These are phyloP conservation scores for Diaporthe longicolla DNA, from an alignment of 2,329 filamentous ascomycete genomes.

Conservation along the genomic window DNA sequence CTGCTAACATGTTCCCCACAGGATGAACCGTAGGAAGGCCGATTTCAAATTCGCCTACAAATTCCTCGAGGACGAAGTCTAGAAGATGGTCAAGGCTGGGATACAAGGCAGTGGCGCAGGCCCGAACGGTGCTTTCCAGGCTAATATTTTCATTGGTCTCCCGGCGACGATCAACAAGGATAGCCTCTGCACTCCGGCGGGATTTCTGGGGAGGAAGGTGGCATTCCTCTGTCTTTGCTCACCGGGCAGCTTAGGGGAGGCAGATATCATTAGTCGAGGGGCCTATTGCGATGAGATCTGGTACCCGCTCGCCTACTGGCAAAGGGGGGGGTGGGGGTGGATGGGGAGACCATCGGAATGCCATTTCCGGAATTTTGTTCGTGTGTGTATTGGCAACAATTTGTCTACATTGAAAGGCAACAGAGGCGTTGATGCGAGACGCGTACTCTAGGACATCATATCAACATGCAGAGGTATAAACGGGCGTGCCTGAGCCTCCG, in stretches of 20 bases:
- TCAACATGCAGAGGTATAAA: constrained; percentile 14
- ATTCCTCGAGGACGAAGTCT: constrained; percentile 94
- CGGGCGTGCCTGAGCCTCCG: not conserved
- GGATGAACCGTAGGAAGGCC: constrained; percentile 98
- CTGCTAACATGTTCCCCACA: constrained; percentile 54
- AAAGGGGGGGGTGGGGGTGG: not conserved
- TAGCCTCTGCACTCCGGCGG: not conserved
- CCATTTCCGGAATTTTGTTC: constrained; percentile 10
- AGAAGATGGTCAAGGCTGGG: constrained; percentile 44
- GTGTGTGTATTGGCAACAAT: constrained; percentile 24
- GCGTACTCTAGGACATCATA: constrained; percentile 14
- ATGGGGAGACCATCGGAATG: not conserved
- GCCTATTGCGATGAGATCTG: not conserved
- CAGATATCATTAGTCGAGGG: not conserved
- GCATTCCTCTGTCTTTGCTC: not conserved
- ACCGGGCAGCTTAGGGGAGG: not conserved
- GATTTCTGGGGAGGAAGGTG: not conserved
- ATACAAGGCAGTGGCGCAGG: not conserved
- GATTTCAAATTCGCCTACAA: constrained; percentile 99
- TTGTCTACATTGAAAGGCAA: constrained; percentile 20
- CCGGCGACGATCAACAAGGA: not conserved
- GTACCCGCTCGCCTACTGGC: not conserved
- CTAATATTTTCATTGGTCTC: not conserved
- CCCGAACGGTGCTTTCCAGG: constrained; percentile 1
- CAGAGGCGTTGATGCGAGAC: not conserved